These are phyloP conservation scores for Laburnicola sp. DNA, from an alignment of 2,329 filamentous ascomycete genomes.

Conservation along the genomic window DNA sequence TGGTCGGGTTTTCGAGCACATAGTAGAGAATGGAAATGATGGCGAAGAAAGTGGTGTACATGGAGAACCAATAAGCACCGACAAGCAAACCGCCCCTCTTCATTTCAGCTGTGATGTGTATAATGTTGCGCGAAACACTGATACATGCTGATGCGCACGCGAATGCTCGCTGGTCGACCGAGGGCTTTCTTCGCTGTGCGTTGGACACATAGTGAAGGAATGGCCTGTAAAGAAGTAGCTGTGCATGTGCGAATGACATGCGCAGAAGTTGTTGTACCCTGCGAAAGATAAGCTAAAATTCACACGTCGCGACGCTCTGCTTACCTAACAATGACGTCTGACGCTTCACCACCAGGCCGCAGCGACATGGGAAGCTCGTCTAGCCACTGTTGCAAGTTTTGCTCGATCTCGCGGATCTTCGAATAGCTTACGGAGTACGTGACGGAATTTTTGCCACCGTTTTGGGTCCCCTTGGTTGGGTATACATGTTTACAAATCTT, in stretches of 20 bases:
- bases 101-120: conserved; percentile 79
- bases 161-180: conserved; percentile 75
- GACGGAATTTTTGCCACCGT: conserved; percentile 45
- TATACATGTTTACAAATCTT: conserved; percentile 68
- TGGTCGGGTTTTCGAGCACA: conserved; percentile 77
- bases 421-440: conserved; percentile 66
- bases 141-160: conserved; percentile 71
- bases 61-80: conserved; percentile 83
- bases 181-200: conserved; percentile 48
- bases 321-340: conserved; percentile 75
- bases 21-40: conserved; percentile 80
- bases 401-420: conserved; percentile 66
- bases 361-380: conserved; percentile 72
- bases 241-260: conserved; percentile 80
- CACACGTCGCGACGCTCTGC: conserved; percentile 27
- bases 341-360: conserved; percentile 76
- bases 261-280: conserved; percentile 73
- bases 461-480: conserved; percentile 58
- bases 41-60: conserved; percentile 82
- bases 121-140: conserved; percentile 70
- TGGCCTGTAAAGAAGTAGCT: conserved; percentile 79
- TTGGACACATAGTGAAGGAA: conserved; percentile 83
- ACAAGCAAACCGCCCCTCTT: conserved; percentile 73
- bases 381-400: conserved; percentile 65
- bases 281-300: conserved; percentile 10